These are phyloP conservation scores for Cyclostephanos invisitatus DNA, from an alignment of 108 stramenopile species.

Conservation along the genomic window DNA sequence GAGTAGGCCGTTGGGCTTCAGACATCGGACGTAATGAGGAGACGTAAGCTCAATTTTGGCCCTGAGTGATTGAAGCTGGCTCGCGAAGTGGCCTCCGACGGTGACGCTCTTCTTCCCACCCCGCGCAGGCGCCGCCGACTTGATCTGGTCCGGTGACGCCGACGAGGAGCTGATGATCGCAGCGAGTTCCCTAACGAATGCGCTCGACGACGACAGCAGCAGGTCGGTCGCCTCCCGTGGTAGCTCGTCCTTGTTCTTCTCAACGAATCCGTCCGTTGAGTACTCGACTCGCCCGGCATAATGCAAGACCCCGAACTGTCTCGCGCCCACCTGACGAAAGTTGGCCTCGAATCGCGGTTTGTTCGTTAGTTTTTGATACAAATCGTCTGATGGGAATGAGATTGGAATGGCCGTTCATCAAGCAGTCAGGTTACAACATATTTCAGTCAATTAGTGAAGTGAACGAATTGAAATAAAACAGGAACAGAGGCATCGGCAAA, in stretches of 20 bases:
- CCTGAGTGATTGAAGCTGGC: constrained; percentile 65
- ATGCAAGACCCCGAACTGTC: constrained; percentile 67
- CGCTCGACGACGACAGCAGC: constrained; percentile 41
- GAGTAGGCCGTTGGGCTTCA: constrained; percentile 73
- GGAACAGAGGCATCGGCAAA: not conserved
- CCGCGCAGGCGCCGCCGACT: constrained; percentile 21
- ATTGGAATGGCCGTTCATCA: not conserved
- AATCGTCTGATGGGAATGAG: constrained; percentile 15
- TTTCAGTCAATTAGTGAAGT: not conserved
- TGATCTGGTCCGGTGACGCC: constrained; percentile 18
- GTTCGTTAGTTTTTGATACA: constrained; percentile 48
- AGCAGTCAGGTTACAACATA: not conserved
- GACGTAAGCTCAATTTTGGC: constrained; percentile 57
- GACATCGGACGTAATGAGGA: constrained; percentile 81
- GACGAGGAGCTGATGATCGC: constrained; percentile 40
- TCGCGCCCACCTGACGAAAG: constrained; percentile 55
- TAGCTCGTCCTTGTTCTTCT: constrained; percentile 82
- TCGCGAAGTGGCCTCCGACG: constrained; percentile 62
- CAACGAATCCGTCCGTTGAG: constrained; percentile 61
- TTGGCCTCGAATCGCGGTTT: constrained; percentile 58
- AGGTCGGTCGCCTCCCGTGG: constrained; percentile 55
- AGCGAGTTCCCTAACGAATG: constrained; percentile 51
- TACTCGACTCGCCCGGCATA: constrained; percentile 75
- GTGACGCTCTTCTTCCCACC: constrained; percentile 50
- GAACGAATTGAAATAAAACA: not conserved